Conservation (phyloP, 345 rosid species). For the Chamaenerion angustifolium region DNA sequence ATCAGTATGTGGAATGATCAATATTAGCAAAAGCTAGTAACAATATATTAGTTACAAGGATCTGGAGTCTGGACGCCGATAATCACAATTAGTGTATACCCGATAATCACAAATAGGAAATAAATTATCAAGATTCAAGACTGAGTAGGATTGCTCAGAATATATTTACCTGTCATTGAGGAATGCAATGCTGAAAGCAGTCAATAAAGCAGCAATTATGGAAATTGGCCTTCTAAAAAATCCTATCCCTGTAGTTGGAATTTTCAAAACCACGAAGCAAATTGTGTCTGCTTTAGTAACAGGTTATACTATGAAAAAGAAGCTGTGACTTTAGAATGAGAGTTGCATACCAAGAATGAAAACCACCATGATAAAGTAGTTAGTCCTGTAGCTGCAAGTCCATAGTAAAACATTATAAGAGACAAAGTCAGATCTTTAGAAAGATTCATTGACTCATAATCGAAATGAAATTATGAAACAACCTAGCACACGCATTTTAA, state of each 20-base stretch:
- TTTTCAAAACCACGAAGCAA: neutral
- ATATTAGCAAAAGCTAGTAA: too few species aligned
- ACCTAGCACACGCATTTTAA: too few species aligned
- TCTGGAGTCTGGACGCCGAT: too few species aligned
- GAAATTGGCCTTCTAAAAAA: constrained; percentile 81
- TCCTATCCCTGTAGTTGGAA: constrained; percentile 11
- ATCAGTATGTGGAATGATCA: too few species aligned
- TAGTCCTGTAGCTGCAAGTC: constrained; percentile 80
- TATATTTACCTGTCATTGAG: constrained; percentile 72
- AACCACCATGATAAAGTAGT: constrained; percentile 82
- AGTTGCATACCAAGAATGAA: constrained; percentile 57
- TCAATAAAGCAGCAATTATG: constrained; percentile 56
- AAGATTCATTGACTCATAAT: neutral
- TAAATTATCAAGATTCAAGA: too few species aligned
- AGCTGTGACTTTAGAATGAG: constrained; percentile 1
- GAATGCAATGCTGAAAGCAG: constrained; percentile 59
- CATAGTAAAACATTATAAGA: neutral
- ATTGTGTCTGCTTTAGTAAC: too few species aligned
- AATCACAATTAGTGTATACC: too few species aligned
- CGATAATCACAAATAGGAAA: too few species aligned
- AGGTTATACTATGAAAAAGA: neutral
- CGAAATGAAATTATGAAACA: neutral
- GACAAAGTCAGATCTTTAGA: neutral
- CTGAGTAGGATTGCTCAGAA: too few species aligned
- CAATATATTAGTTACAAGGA: too few species aligned